These are phyloP conservation scores for Lichtheimia corymbifera DNA, from an alignment of 371 early-diverging fungal species.

Conservation along the genomic window DNA sequence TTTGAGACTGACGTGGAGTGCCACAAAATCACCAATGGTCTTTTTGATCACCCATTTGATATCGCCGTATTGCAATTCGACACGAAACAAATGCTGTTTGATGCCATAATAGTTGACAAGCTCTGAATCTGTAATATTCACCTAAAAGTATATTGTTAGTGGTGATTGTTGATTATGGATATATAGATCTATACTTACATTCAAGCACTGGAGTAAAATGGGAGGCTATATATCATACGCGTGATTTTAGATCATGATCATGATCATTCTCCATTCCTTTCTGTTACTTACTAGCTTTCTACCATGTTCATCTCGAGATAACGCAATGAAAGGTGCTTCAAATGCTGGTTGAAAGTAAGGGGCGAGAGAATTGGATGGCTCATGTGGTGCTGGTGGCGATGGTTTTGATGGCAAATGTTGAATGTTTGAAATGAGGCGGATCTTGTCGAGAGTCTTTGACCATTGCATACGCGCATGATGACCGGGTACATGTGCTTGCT, in stretches of 20 bases:
- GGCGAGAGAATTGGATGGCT: conserved; percentile 16
- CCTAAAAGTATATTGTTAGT: conserved; percentile 20
- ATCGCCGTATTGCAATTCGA: conserved; percentile 81
- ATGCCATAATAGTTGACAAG: conserved; percentile 34
- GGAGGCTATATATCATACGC: conserved; percentile 37
- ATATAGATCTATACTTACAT: conserved; percentile 25
- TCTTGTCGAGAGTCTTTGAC: conserved; percentile 47
- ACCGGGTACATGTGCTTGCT: conserved; percentile 5
- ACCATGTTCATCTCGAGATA: conserved; percentile 37
- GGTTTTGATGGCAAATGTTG: conserved; percentile 15
- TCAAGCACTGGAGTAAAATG: conserved; percentile 41
- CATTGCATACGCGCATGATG: conserved; percentile 32
- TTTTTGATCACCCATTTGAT: conserved; percentile 77
- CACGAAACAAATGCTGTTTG: conserved; percentile 61
- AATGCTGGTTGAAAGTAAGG: conserved; percentile 45
- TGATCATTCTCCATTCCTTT: not conserved
- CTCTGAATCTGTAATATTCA: conserved; percentile 60
- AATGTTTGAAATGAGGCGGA: conserved; percentile 42
- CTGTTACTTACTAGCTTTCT: conserved; percentile 31
- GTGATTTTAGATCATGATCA: not conserved
- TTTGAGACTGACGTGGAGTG: conserved; percentile 66
- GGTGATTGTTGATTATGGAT: not conserved
- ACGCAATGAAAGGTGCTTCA: conserved; percentile 43
- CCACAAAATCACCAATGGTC: conserved; percentile 68
- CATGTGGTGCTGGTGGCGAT: conserved; percentile 6